Evolutionary conservation across 257 asterid genomes (phyloP).

Genomic region (Plantago major): DNA sequence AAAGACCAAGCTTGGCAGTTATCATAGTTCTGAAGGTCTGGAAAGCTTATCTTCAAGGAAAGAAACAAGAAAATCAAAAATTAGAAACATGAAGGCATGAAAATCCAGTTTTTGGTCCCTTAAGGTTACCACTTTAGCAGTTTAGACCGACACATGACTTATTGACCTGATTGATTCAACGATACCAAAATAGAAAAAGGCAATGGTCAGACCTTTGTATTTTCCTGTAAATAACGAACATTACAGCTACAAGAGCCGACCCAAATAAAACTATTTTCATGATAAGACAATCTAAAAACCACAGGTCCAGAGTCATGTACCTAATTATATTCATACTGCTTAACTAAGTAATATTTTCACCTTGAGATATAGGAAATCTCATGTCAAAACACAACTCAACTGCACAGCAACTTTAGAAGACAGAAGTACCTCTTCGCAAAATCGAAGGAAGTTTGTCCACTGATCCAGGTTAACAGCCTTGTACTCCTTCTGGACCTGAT

Average conservation of each 20-base stretch:
- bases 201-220: too few species aligned
- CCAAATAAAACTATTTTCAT: too few species aligned
- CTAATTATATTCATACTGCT: too few species aligned
- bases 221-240: too few species aligned
- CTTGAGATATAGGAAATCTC: background rate
- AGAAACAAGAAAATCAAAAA: constrained; percentile 1
- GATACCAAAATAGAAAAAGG: background rate
- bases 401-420: constrained; percentile 3
- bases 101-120: background rate
- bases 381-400: constrained; percentile 7
- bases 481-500: constrained; percentile 71
- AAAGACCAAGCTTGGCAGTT: constrained; percentile 71
- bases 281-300: too few species aligned
- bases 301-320: too few species aligned
- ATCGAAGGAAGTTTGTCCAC: constrained; percentile 85
- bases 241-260: too few species aligned
- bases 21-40: constrained; percentile 66
- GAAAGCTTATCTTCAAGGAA: constrained; percentile 60
- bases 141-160: background rate
- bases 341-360: too few species aligned
- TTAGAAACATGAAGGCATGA: background rate
- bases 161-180: background rate
- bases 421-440: constrained; percentile 66
- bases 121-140: background rate
- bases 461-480: constrained; percentile 87